phyloP scores from a whole-genome alignment of 2,329 filamentous ascomycete genomes.

The Emergomyces africanus region DNA sequence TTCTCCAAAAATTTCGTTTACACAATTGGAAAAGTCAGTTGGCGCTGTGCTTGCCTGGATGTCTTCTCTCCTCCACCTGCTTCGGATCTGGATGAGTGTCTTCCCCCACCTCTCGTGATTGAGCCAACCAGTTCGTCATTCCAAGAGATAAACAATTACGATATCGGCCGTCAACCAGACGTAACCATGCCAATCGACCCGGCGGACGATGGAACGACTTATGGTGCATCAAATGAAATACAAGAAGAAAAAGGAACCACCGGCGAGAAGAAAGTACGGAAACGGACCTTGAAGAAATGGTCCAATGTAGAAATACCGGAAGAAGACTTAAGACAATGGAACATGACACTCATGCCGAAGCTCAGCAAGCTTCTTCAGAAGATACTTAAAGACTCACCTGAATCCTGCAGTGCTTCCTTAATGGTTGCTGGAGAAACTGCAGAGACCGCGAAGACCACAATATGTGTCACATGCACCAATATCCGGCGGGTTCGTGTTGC shows the following conservation, averaged over 20 bases:
- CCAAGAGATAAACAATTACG: conserved; percentile 10
- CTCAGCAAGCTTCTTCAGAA: conserved; percentile 47
- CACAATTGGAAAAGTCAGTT: conserved; percentile 29
- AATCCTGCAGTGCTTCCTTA: conserved; percentile 49
- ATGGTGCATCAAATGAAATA: conserved; percentile 15
- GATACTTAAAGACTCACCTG: conserved; percentile 44
- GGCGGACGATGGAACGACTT: conserved; percentile 8
- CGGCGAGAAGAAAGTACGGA: conserved; percentile 23
- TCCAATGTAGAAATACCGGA: conserved; percentile 41
- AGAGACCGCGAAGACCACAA: conserved; percentile 47
- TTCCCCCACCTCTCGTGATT: conserved; percentile 28
- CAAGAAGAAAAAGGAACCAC: conserved; percentile 14
- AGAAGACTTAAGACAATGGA: conserved; percentile 45
- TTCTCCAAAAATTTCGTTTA: conserved; percentile 35
- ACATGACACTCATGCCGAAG: conserved; percentile 43
- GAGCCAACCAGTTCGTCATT: conserved; percentile 11
- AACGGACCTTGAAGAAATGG: conserved; percentile 33
- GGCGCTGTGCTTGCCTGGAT: conserved; percentile 31
- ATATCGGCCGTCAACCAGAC: conserved; percentile 3
- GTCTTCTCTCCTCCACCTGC: conserved; percentile 29
- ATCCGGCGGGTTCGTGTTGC: conserved; percentile 44
- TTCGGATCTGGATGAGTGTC: conserved; percentile 29
- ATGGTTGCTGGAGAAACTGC: conserved; percentile 47
- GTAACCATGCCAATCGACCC: conserved; percentile 7
- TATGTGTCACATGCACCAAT: conserved; percentile 51